These are phyloP conservation scores for Microdochium paspali DNA, from an alignment of 2,329 filamentous ascomycete genomes.

Conservation along the genomic window DNA sequence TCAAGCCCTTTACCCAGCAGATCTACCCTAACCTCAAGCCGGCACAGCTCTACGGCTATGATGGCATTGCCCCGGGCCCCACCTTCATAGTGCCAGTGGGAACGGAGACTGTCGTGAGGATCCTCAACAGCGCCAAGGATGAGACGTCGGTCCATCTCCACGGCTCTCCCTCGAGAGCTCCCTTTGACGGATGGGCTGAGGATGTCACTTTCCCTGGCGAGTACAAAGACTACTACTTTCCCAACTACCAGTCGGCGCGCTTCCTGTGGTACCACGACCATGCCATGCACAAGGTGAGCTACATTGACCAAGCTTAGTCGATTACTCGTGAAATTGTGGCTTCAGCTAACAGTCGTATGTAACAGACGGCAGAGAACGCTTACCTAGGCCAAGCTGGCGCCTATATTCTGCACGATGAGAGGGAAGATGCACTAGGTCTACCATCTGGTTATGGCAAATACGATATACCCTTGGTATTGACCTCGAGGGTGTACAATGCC, in stretches of 20 bases:
- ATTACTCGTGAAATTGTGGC: conserved; percentile 1
- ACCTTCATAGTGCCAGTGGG: conserved; percentile 38
- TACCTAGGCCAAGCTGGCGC: conserved; percentile 47
- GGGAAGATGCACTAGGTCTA: conserved; percentile 36
- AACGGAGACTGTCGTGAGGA: conserved; percentile 41
- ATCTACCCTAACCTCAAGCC: conserved; percentile 24
- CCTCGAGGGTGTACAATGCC: conserved; percentile 39
- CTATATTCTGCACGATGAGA: conserved; percentile 42
- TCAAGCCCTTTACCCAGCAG: conserved; percentile 20
- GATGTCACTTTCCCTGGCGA: conserved; percentile 40
- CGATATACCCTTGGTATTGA: conserved; percentile 41
- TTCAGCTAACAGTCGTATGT: conserved; percentile 9
- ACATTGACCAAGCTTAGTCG: not conserved
- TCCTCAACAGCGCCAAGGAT: conserved; percentile 36
- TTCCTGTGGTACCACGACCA: conserved; percentile 50
- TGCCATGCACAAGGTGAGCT: conserved; percentile 21
- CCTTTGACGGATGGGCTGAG: conserved; percentile 44
- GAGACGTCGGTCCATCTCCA: conserved; percentile 43
- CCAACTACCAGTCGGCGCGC: conserved; percentile 41
- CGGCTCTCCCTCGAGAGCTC: conserved; percentile 38
- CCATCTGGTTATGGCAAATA: conserved; percentile 38
- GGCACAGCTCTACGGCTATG: conserved; percentile 33
- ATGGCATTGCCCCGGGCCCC: conserved; percentile 44
- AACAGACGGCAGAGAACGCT: conserved; percentile 40
- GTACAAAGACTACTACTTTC: conserved; percentile 48